Evolutionary conservation across 1,284 basidiomycete genomes (phyloP), one percentile per base, ranked within the genome.

Genomic region (Cryptococcus sp.): DNA sequence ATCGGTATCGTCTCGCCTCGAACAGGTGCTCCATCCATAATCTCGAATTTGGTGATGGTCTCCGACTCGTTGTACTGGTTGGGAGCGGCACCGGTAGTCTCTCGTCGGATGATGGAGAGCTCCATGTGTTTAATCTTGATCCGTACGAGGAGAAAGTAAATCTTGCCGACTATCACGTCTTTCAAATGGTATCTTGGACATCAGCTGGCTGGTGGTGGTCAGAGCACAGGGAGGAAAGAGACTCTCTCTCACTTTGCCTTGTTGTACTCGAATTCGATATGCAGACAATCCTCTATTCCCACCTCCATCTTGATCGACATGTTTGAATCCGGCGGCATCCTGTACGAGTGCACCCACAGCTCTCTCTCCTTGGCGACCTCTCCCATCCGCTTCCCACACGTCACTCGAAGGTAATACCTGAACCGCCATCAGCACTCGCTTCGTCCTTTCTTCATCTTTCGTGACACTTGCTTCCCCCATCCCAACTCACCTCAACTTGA

Each of bases 71-170:
- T 98, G 75, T 98, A 98, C 74, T 94, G 91, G 68, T 98, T 98
- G 9, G 94, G 95, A 3, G 87, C 87, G 3, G 90, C 80, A 18
- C 94, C 94, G 0, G 95, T 97, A 19, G 94, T 97, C 72, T 98
- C 94, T 35, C 94, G 81, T 24, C 94, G 84, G 58, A 98, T 97
- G 68, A 97, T 97, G 14, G 91, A 95, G 18, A 98, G 79, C 68
- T 98, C 95, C 93, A 97, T 97, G 65, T 98, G 93, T 74, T 98
- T 97, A 77, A 98, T 97, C 79, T 98, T 97, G 80, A 98, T 97
- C 52, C 94, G 85, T 6, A 98, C 94, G 37, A 98, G 85, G 25
- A 98, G 77, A 75, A 98, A 98, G 77, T 95, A 97, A 68, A 98
- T 97, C 78, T 97, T 97, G 73, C 94, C 94, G 12, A 98, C 94